phyloP scores from a whole-genome alignment of 1,284 basidiomycete genomes.

The Moesziomyces antarcticus region DNA sequence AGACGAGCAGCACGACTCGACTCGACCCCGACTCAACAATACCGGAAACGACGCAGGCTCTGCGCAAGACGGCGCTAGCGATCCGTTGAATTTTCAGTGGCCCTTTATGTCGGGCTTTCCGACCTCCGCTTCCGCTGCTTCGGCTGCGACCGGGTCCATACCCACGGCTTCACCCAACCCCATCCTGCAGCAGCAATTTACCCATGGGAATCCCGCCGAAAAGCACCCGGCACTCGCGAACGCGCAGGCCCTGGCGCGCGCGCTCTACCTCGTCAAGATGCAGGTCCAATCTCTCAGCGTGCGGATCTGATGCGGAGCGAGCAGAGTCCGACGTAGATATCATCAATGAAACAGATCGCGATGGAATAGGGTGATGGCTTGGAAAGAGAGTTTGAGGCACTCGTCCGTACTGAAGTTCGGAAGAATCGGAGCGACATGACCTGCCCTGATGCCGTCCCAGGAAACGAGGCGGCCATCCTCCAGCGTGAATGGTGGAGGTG shows the following conservation, averaged over 20 bases:
- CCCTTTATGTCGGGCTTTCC: conserved; percentile 42
- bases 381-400: no score
- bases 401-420: no score
- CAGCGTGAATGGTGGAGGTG: no score
- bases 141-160: background rate
- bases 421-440: no score
- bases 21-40: background rate
- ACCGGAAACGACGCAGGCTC: conserved; percentile 1
- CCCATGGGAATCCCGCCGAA: conserved; percentile 40
- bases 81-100: conserved; percentile 41
- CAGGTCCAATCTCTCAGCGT: conserved; percentile 37
- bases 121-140: conserved; percentile 9
- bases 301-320: conserved; percentile 8
- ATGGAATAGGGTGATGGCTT: no score
- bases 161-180: conserved; percentile 13
- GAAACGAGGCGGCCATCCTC: no score
- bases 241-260: conserved; percentile 39
- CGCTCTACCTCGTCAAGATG: conserved; percentile 48
- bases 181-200: conserved; percentile 25
- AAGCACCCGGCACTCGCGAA: conserved; percentile 49
- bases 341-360: no score
- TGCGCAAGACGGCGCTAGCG: conserved; percentile 9
- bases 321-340: no score
- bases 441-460: no score
- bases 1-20: background rate